Base-by-base conservation (phyloP, 352 stramenopile genomes). In the Pythium phragmitis region DNA sequence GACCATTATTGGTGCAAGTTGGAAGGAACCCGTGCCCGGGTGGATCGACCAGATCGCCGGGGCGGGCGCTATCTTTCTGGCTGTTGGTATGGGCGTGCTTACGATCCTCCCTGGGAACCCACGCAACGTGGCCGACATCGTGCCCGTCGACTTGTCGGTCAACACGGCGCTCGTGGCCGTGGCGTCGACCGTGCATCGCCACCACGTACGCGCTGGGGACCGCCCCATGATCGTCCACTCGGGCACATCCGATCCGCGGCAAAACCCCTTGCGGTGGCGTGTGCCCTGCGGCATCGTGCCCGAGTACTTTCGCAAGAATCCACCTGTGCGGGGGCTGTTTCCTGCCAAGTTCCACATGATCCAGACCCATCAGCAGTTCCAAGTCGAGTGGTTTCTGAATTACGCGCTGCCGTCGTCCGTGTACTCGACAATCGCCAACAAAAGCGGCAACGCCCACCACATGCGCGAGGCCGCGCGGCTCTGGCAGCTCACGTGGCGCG, bases 1-100 rank as follows among this genome's bases (percentile, higher is more conserved):
- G 8, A 93, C 88, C 9, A 96, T 96, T 63, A 91, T 96, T 52
- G 86, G 86, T 30, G 86, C 86, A 2, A 74, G 81, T n/a, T 95
- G 86, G 84, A 92, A 92, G 41, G 88, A 96, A 58, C 88, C 88
- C 0, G 81, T 89, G 41, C 87, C 87, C 13, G 87, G 87, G 0
- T 95, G 86, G 87, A 76, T 87, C 4, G 87, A 95, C 62, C 82
- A 93, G 57, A 81, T 94, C 54, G 84, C 85, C 16, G 87, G 83
- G 0, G 85, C 83, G 7, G 82, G 83, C 4, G 86, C 87, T 5
- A 89, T 96, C 55, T 94, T 96, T 55, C 50, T 94, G 47, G 82
- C 80, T 21, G 85, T 74, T 0, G 76, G 82, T 7, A 83, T 92
- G 74, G 87, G 87, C 39, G 77, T 94, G 3, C 70, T 96, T 37